Base-by-base conservation (phyloP, 192 early-diverging fungal genomes). In the Diversispora eburnea region DNA sequence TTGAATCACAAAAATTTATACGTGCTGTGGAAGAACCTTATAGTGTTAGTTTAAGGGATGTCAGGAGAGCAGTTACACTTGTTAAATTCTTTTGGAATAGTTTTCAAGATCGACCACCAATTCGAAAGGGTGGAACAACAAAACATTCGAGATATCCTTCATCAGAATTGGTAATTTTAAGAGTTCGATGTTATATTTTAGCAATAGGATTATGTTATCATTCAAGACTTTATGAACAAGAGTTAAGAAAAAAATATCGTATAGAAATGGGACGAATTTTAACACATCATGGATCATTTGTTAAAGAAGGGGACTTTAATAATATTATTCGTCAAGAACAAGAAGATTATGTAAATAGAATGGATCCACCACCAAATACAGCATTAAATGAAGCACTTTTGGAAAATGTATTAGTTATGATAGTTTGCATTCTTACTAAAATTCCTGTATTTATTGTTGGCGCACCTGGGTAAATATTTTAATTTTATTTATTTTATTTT, bases 1-100 rank as follows among this genome's bases (percentile, higher is more conserved):
- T 74, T 19, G 3, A 5, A 20, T 74, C 72, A 20, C 72, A 74
- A 74, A 25, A 47, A 10, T 74, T 67, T 45, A 74, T 74, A n/a
- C 64, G 72, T 12, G 12, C 0, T 3, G 42, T 68, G 13, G 72
- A 74, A 66, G 72, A 67, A 49, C 22, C 72, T 19, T 57, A 74
- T 12, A 74, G 72, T n/a, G 72, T 74, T 49, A 74, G 72, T 46
- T 65, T 74, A 39, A 66, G 72, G 12, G 72, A 74, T 19, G 72
- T 74, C 20, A 61, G 52, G 22, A 46, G 72, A 17, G 72, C 72
- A 6, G 70, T 74, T 41, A 66, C 41, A 1, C 39, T 74, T 6
- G 46, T 54, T n/a, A 48, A 52, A 8, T 74, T 64, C 7, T 74
- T 74, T 41, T 10, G 13, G 22, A 8, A 68, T 0, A 68, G 67